These are phyloP conservation scores for Hibiscus syriacus DNA, from an alignment of 345 rosid genomes.

Conservation along the genomic window DNA sequence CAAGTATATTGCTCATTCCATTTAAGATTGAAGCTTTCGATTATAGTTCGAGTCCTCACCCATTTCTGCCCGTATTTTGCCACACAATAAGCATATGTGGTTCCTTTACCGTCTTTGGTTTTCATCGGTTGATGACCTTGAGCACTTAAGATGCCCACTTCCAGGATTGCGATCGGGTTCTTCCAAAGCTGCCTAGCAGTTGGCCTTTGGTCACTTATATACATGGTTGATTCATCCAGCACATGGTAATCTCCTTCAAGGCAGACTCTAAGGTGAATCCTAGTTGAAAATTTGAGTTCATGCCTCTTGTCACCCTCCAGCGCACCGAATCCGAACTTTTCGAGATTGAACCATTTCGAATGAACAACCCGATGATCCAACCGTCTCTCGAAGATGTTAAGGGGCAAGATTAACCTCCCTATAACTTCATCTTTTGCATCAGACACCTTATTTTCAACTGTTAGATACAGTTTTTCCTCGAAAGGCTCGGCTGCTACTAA, in stretches of 20 bases:
- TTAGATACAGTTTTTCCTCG: conserved; percentile 60
- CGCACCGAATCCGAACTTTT: conserved; percentile 69
- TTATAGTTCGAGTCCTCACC: conserved; percentile 72
- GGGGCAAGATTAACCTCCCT: conserved; percentile 58
- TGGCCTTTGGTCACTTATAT: conserved; percentile 75
- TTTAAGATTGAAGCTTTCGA: conserved; percentile 61
- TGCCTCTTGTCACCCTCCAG: conserved; percentile 81
- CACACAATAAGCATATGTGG: conserved; percentile 75
- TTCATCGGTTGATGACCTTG: conserved; percentile 76
- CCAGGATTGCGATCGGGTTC: conserved; percentile 74
- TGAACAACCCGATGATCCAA: conserved; percentile 74
- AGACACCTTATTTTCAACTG: conserved; percentile 53
- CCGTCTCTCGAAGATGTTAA: conserved; percentile 54
- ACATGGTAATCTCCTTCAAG: conserved; percentile 96
- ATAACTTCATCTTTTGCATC: conserved; percentile 64
- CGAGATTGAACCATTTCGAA: conserved; percentile 82
- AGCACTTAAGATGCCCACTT: conserved; percentile 76
- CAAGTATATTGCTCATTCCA: conserved; percentile 93
- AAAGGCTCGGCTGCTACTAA: conserved; percentile 95
- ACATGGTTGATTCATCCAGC: conserved; percentile 80
- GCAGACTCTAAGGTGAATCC: conserved; percentile 68
- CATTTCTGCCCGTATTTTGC: conserved; percentile 87
- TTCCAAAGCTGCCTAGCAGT: conserved; percentile 89
- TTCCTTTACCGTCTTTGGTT: conserved; percentile 50
- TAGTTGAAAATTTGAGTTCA: conserved; percentile 69